These are phyloP conservation scores for Nannochloropsis salina DNA, from an alignment of 108 stramenopile genomes.

Conservation along the genomic window DNA sequence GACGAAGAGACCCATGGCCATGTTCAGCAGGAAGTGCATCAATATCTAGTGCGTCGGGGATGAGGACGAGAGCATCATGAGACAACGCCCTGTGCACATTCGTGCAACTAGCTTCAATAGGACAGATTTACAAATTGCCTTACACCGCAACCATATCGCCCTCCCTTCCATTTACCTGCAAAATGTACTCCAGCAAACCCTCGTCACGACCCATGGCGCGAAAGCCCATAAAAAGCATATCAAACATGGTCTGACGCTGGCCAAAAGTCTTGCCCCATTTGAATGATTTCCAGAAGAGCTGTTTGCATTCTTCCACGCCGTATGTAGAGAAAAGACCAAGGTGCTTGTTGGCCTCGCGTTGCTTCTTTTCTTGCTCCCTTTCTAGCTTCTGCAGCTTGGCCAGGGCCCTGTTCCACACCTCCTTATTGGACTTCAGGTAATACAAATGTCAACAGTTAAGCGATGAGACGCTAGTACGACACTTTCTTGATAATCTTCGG, in stretches of 20 bases:
- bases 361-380: constrained; percentile 16
- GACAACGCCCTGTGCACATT: too few species aligned
- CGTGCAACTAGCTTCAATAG: too few species aligned
- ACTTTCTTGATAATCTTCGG: too few species aligned
- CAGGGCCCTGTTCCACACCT: not conserved
- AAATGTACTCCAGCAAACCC: constrained; percentile 20
- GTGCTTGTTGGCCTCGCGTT: not conserved
- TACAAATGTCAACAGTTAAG: too few species aligned
- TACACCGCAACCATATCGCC: too few species aligned
- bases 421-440: not conserved
- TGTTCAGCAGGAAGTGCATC: constrained; percentile 5
- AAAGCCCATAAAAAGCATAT: constrained; percentile 8
- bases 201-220: constrained; percentile 12
- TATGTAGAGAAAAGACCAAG: constrained; percentile 13
- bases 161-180: not conserved
- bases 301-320: not conserved
- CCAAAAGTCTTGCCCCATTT: not conserved
- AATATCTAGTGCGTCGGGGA: not conserved
- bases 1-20: not conserved
- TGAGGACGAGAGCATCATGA: too few species aligned
- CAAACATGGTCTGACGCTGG: not conserved
- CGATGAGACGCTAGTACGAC: too few species aligned
- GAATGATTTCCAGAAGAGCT: constrained; percentile 19
- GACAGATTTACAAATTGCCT: too few species aligned
- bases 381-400: not conserved